Evolutionary conservation across 768 basidiomycete genomes (phyloP), one percentile per base, ranked within the genome.

Genomic region (Naematelia aurantialba): DNA sequence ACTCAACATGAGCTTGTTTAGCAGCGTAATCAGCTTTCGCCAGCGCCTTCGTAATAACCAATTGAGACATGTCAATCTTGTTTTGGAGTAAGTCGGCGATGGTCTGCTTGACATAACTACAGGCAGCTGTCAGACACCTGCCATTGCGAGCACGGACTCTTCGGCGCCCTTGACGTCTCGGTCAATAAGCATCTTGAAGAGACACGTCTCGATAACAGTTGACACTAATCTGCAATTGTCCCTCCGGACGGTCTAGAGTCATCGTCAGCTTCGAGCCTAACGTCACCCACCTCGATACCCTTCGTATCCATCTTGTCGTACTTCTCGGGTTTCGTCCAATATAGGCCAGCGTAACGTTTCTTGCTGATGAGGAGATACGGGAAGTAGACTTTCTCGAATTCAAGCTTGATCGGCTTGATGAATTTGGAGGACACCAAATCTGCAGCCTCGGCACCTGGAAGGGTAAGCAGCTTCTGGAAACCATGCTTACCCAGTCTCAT

Each of bases 261-360:
- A 22, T 45, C 49, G 55, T 56, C 53, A 10, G 21, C 10, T 25
- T 3, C 19, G 12, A n/a, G 3, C 5, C 13, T n/a, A 42, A 17
- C 10, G 8, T 10, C 26, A 34, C 60, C 55, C 55, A 91, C 93
- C 84, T 99, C 96, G 58, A 99, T 98, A 72, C 96, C 96, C 79
- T 99, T 99, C 1, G 94, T 88, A 68, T 99, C 96, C 96, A 98
- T 98, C 80, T 98, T 98, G 78, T 99, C 96, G 67, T 89, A 94
- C 73, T 91, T 96, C 44, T 97, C 93, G 12, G 87, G 80, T 63
- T 85, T 86, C 1, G 96, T 98, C 96, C 96, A 99, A 74, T 99
- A 98, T 58, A 98, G 79, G 4, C 96, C 96, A 1, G 96, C 96
- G 77, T 99, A 99, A 46, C 96, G 86, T 79, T 99, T 99, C 80